Evolutionary conservation across 2,329 filamentous ascomycete genomes (phyloP).

Genomic region (Knoxdaviesia capensis): DNA sequence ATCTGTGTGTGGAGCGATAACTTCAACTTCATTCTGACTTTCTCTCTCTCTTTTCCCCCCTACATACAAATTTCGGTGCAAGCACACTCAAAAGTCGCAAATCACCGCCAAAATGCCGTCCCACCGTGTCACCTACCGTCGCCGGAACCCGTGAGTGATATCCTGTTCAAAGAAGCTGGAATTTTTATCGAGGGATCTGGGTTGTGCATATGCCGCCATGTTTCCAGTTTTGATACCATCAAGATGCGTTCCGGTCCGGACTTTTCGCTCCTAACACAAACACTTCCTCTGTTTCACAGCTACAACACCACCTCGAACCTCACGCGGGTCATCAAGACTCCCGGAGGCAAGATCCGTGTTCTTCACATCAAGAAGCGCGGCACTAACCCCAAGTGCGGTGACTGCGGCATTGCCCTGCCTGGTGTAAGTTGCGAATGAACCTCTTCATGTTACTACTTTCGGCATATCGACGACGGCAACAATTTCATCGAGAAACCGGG

Average conservation of each 20-base stretch:
- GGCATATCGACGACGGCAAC: no score
- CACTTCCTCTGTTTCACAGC: constrained; percentile 21
- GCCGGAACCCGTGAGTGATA: constrained; percentile 55
- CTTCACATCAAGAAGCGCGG: constrained; percentile 99
- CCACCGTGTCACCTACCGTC: constrained; percentile 48
- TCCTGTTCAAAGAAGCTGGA: no score
- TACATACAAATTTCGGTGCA: constrained; percentile 9
- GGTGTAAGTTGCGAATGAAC: constrained; percentile 52
- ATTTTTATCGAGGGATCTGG: no score
- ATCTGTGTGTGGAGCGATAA: no score
- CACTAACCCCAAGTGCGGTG: constrained; percentile 95
- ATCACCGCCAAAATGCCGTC: constrained; percentile 34
- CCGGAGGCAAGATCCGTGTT: constrained; percentile 85
- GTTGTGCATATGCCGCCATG: no score
- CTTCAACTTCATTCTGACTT: no score
- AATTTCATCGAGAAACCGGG: no score
- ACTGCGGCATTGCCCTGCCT: constrained; percentile 93
- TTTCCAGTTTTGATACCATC: no score
- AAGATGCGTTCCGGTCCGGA: no score
- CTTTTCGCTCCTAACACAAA: neutral
- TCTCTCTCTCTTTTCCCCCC: constrained; percentile 1
- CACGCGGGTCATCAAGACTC: constrained; percentile 88
- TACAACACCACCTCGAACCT: constrained; percentile 99
- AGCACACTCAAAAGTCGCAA: constrained; percentile 12
- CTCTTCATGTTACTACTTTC: no score